Conservation (phyloP, 2,329 filamentous ascomycete species). For the Exophiala lecanii-corni region DNA sequence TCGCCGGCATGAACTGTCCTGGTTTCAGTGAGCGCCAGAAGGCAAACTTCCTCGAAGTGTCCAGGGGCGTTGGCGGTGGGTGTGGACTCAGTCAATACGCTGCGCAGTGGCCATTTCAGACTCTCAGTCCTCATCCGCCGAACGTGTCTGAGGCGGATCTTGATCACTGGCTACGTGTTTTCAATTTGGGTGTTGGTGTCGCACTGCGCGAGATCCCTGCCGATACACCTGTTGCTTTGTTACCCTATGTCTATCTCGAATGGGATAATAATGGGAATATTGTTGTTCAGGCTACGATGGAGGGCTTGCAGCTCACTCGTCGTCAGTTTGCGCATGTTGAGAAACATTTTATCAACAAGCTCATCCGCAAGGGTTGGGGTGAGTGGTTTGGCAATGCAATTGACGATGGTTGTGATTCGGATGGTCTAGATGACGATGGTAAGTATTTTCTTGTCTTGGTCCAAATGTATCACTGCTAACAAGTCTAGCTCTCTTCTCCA, state of each 20-base stretch:
- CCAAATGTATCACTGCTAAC: background rate
- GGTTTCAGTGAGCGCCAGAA: conserved; percentile 41
- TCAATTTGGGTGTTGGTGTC: conserved; percentile 15
- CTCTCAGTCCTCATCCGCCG: conserved; percentile 12
- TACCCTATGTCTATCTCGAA: conserved; percentile 11
- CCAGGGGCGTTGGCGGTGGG: conserved; percentile 7
- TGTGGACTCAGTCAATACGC: conserved; percentile 15
- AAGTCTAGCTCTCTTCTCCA: too few species aligned
- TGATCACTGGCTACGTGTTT: conserved; percentile 23
- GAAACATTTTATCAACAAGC: conserved; percentile 8
- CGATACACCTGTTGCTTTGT: conserved; percentile 7
- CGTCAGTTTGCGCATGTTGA: conserved; percentile 14
- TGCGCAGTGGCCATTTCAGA: conserved; percentile 24
- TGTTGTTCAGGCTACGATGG: conserved; percentile 13
- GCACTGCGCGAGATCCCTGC: conserved; percentile 11
- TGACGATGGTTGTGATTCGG: background rate
- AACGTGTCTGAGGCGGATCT: conserved; percentile 19
- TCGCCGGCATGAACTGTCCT: conserved; percentile 39
- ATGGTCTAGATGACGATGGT: background rate
- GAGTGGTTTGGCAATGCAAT: background rate
- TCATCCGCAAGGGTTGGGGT: conserved; percentile 17
- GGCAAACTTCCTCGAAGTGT: conserved; percentile 13
- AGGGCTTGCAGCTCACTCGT: conserved; percentile 11
- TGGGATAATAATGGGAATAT: conserved; percentile 14
- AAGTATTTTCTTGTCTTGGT: background rate